A percentile compares a stretch with the other conserved stretches of the same genome.
Conservation (phyloP, 2,329 filamentous ascomycete species). For the Tothia fuscella region DNA sequence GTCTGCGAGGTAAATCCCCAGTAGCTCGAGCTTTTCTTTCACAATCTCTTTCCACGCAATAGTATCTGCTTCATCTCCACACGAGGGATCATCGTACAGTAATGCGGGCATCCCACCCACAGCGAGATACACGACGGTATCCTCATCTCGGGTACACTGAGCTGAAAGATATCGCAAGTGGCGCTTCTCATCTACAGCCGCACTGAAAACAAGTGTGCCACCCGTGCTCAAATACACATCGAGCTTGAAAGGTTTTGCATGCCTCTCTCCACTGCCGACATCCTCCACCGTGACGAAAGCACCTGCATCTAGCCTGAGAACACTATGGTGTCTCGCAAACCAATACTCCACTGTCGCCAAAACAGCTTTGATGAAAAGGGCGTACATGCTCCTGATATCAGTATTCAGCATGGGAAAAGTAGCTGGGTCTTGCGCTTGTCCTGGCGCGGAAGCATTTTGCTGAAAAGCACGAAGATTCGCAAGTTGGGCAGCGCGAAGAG, state of each 20-base stretch:
- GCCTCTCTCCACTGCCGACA: not conserved
- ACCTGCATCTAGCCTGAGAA: not conserved
- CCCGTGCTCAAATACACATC: constrained; percentile 6
- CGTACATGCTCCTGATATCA: not conserved
- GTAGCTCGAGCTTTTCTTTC: not conserved
- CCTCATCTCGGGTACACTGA: not conserved
- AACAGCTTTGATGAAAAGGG: not conserved
- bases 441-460: not conserved
- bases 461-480: not conserved
- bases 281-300: not conserved
- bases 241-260: not conserved
- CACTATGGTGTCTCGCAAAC: not conserved
- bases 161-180: not conserved
- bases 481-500: not conserved
- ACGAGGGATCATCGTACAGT: not conserved
- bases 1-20: constrained; percentile 1
- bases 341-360: not conserved
- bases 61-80: not conserved
- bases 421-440: not conserved
- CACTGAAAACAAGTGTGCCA: constrained; percentile 6
- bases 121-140: not conserved
- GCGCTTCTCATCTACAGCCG: not conserved
- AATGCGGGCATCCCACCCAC: constrained; percentile 1
- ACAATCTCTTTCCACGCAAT: constrained; percentile 2
- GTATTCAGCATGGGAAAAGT: not conserved